Evolutionary conservation across 306 rosid genomes (phyloP), one percentile per base, ranked within the genome.

Genomic region (Begonia masoniana): DNA sequence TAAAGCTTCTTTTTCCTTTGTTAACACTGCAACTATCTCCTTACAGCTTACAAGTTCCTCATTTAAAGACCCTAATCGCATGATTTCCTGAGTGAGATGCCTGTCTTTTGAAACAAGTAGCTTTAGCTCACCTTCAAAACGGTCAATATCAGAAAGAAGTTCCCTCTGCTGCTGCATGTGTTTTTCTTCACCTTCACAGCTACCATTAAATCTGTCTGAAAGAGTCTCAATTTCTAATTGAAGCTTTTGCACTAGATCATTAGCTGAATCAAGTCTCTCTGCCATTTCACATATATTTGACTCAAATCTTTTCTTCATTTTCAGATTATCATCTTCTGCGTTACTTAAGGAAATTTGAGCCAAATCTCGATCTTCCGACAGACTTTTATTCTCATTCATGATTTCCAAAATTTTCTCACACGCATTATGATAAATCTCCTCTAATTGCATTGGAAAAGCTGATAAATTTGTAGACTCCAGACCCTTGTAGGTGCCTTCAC

Each of bases 71-170:
- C 68, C 76, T 10, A 92, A 55, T 13, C 65, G 74, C 55, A 54
- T 47, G 36, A 81, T 68, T 74, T 86, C 88, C 54, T 76, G 69
- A 50, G 71, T 73, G 59, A 92, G 82, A 47, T 72, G 95, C 61
- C 73, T 68, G 62, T 78, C 73, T 71, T 68, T 69, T 55, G 83
- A 81, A 66, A 69, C 51, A 67, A 91, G 82, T 64, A 78, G 76
- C 63, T 75, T 85, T 61, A 91, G 74, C 68, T 83, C 92, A 54
- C 70, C 62, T 69, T 83, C 88, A 65, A 81, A 68, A 60, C 47
- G 79, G 67, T 83, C 76, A 49, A 83, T 70, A 66, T 62, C 77
- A 47, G 82, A 63, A 58, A 77, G 54, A 67, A 91, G 60, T 58
- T 73, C 88, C 61, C 16, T 68, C 59, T 86, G 81, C 62, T 71